Base-by-base conservation (phyloP, 768 basidiomycete species). In the Porpolomopsis calyptriformis region DNA sequence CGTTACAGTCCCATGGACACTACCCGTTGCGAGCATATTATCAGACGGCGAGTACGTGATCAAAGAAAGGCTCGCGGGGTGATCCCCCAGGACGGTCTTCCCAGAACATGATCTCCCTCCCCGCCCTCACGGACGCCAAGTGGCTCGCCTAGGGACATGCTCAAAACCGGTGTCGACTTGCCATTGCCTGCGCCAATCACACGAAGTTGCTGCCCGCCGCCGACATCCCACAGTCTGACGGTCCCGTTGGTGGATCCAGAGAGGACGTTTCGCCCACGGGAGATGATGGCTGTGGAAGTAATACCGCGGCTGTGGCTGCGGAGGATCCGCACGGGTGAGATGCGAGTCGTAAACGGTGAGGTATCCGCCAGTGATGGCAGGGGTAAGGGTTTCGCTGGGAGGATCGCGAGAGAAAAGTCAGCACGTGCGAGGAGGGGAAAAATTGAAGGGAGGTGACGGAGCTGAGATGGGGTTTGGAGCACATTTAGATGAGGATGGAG, bases 361-460 rank as follows among this genome's bases (percentile, higher is more conserved):
- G 41, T 22, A 52, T 44, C 19, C 51, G 42, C 7, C 51, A 58
- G 26, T 1, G 57, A 40, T 31, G 52, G 33, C 7, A 46, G 41
- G 11, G 58, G 56, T 9, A 63, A 60, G 4, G 70, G 68, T 3
- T 76, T 71, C 1, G 82, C 77, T 6, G 84, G 74, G 43, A 82
- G 74, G 48, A 92, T 72, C 20, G 75, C 65, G 2, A 89, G 60
- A 0, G 75, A 66, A 53, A 86, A 81, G 58, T 88, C 85, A 4
- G 74, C 73, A 88, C 85, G 34, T 78, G 68, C 9, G 75, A 80
- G 0, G 80, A 84, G 1, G 82, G 82, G 61, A 85, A 82, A 67
- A 81, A 82, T 35, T 66, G 69, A 22, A 82, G 60, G 18, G 71
- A 69, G 2, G 73, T 73, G n/a, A 77, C 66, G 1, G 71, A 70